A percentile compares a stretch with the other conserved stretches of the same genome.
phyloP scores from a whole-genome alignment of 73 alveolate genomes.

The Paramecium caudatum region DNA sequence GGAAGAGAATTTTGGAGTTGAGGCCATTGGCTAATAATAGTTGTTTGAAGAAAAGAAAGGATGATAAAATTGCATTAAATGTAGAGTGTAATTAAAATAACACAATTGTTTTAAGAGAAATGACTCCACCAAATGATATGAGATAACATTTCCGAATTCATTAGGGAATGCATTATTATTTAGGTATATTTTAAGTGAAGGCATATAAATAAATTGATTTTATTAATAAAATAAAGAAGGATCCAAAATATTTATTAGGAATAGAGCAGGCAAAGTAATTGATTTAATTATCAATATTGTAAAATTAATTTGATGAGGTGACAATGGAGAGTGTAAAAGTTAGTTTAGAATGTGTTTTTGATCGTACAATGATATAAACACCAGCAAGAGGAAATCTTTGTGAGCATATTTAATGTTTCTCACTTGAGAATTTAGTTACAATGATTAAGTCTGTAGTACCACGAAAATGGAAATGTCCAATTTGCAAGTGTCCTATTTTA shows the following conservation, averaged over 20 bases:
- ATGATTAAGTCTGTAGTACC: conserved; percentile 31
- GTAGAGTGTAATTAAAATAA: neutral
- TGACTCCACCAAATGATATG: neutral
- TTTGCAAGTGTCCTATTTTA: conserved; percentile 15
- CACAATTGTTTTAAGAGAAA: neutral
- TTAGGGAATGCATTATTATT: neutral
- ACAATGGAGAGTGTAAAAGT: conserved; percentile 42
- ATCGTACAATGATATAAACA: neutral
- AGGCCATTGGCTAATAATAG: conserved; percentile 9
- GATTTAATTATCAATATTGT: conserved; percentile 25
- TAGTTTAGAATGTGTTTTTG: conserved; percentile 17
- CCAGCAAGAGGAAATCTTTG: conserved; percentile 59
- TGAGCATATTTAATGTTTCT: conserved; percentile 59
- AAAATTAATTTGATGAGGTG: conserved; percentile 36
- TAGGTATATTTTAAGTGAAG: neutral
- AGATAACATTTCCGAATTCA: neutral
- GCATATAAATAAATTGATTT: neutral
- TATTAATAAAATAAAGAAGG: neutral
- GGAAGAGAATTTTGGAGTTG: neutral
- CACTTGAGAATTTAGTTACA: conserved; percentile 30
- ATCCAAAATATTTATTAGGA: neutral
- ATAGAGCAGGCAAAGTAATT: conserved; percentile 26
- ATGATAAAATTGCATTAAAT: conserved; percentile 2
- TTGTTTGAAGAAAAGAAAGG: conserved; percentile 40
- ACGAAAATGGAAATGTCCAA: conserved; percentile 58